These are phyloP conservation scores for Candida qinlingensis DNA, from an alignment of 805 yeast genomes.

Conservation along the genomic window DNA sequence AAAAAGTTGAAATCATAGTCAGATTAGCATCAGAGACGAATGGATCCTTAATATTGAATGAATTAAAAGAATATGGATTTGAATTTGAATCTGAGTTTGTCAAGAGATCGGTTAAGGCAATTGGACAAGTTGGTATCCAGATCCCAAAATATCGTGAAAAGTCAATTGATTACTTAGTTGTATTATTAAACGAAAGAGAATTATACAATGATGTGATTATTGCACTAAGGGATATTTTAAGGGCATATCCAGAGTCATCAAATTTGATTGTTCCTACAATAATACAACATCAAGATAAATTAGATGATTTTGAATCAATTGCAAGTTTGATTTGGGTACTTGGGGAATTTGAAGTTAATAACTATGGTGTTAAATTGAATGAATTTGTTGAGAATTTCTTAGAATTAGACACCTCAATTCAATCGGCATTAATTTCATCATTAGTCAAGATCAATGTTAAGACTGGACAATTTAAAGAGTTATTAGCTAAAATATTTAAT, in stretches of 20 bases:
- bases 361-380: constrained; percentile 41
- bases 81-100: constrained; percentile 83
- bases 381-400: constrained; percentile 45
- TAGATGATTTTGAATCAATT: constrained; percentile 45
- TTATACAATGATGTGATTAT: constrained; percentile 59
- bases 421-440: constrained; percentile 53
- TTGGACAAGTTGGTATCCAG: constrained; percentile 70
- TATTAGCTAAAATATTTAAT: constrained; percentile 56
- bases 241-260: constrained; percentile 54
- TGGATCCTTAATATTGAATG: constrained; percentile 54
- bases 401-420: constrained; percentile 57
- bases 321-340: constrained; percentile 60
- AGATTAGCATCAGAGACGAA: constrained; percentile 61
- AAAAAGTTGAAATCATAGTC: constrained; percentile 69
- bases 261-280: constrained; percentile 52
- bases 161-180: constrained; percentile 56
- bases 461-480: constrained; percentile 34
- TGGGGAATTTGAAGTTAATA: constrained; percentile 64
- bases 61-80: constrained; percentile 74
- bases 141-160: constrained; percentile 44
- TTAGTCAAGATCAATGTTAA: constrained; percentile 51
- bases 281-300: constrained; percentile 40
- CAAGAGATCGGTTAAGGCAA: constrained; percentile 55
- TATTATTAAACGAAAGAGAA: constrained; percentile 55
- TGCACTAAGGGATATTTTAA: constrained; percentile 58